Evolutionary conservation across 2,329 filamentous ascomycete genomes (phyloP), one percentile per base, ranked within the genome.

Genomic region (Periconia sp.): DNA sequence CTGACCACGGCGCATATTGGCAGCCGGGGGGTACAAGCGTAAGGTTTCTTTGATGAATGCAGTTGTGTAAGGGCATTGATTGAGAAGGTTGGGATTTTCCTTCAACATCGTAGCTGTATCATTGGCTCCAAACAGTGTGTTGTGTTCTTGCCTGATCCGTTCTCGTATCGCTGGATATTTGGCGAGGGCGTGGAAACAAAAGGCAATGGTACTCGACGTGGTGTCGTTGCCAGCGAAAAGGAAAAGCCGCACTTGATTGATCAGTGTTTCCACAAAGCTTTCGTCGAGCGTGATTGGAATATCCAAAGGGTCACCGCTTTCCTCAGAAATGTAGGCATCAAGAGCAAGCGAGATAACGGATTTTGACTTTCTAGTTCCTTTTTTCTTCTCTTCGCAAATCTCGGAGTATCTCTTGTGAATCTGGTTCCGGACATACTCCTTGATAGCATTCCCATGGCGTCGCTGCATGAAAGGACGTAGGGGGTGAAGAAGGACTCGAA

Each of bases 201-300:
- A 76, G 27, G 59, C 65, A 8, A 75, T 60, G 8, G 67, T 70
- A 17, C 61, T 65, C 8, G 65, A 60, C 1, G 69, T 73, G 0
- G 71, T 69, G 49, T 74, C 71, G 35, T 74, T 70, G 0, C 72
- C 72, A 15, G 66, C 69, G 49, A 75, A 71, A 6, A 75, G 44
- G 52, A 74, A 73, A 15, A 59, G 30, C 18, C 66, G 61, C n/a
- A 61, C 47, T 17, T 58, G 23, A 40, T 23, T 10, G 8, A 44
- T 31, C 2, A 45, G 43, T 31, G 30, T 18, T 6, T 30, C 27
- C 3, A 18, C 27, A 33, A 53, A 46, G 13, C 41, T 3, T 11
- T 40, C 13, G 17, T 53, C 31, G 3, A 47, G 33, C 19, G 27
- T 31, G n/a, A 11, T 7, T 19, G 10, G 19, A 3, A 41, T 2